A percentile compares a stretch with the other conserved stretches of the same genome.
Evolutionary conservation across 176 grass and related monocot genomes (phyloP).

Genomic region (Rhynchospora breviuscula): DNA sequence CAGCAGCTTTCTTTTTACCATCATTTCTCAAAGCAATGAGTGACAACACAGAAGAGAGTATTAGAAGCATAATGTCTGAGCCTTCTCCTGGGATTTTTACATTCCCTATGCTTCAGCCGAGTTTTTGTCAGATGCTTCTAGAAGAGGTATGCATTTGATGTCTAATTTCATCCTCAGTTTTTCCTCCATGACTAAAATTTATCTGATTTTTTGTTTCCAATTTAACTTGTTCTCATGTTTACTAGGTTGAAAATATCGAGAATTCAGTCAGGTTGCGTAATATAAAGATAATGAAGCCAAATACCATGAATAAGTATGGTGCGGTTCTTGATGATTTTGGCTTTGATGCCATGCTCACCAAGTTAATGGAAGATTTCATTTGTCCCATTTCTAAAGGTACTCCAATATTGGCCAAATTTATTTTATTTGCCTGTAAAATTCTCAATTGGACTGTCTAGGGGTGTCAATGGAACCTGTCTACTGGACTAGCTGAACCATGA

Average conservation of each 20-base stretch:
- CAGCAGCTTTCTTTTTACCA: constrained; percentile 71
- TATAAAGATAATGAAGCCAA: constrained; percentile 99
- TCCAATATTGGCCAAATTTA: background rate
- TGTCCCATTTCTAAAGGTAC: constrained; percentile 79
- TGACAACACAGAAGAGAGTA: constrained; percentile 72
- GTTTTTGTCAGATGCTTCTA: constrained; percentile 77
- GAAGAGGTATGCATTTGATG: constrained; percentile 57
- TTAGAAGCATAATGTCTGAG: constrained; percentile 74
- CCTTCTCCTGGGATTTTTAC: constrained; percentile 89
- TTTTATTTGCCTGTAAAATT: background rate
- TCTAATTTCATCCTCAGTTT: background rate
- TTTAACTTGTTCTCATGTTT: constrained; percentile 30
- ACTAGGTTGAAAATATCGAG: constrained; percentile 93
- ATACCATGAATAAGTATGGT: constrained; percentile 99
- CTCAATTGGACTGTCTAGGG: background rate
- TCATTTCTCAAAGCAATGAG: constrained; percentile 75
- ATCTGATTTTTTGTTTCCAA: background rate
- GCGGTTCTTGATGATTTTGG: constrained; percentile 97
- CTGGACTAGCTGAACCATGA: too few relatives aligned
- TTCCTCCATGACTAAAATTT: background rate
- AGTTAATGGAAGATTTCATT: constrained; percentile 90
- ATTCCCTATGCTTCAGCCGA: constrained; percentile 84
- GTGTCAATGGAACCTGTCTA: too few relatives aligned
- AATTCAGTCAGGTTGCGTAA: constrained; percentile 75
- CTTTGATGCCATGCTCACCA: constrained; percentile 78